These are phyloP conservation scores for Hyaloperonospora arabidopsidis DNA, from an alignment of 352 stramenopile species.

Conservation along the genomic window DNA sequence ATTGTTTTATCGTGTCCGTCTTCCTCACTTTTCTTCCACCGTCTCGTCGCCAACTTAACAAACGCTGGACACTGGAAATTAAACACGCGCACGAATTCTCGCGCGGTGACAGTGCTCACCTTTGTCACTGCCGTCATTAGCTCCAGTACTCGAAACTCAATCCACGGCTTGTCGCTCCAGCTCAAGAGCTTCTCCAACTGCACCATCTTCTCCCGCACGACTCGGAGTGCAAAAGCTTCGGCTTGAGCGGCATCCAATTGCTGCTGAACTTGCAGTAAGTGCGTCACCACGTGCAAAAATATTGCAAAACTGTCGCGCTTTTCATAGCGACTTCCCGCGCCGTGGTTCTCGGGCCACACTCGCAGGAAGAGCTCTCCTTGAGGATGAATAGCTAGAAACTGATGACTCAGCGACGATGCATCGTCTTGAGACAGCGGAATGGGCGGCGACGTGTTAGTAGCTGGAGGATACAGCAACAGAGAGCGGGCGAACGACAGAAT, in stretches of 20 bases:
- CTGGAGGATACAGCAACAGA: conserved; percentile 5
- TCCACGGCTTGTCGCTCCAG: conserved; percentile 80
- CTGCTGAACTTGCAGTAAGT: conserved; percentile 34
- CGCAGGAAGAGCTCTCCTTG: conserved; percentile 51
- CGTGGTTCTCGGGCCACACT: conserved; percentile 54
- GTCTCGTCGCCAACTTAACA: conserved; percentile 43
- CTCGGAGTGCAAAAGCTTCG: conserved; percentile 51
- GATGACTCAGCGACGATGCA: conserved; percentile 9
- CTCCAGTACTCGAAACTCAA: conserved; percentile 65
- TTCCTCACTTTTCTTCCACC: conserved; percentile 45
- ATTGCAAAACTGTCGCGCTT: conserved; percentile 59
- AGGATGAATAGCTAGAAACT: conserved; percentile 50
- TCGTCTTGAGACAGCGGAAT: conserved; percentile 5
- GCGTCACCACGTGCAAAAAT: conserved; percentile 51
- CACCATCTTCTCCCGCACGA: conserved; percentile 62
- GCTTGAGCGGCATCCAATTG: conserved; percentile 27
- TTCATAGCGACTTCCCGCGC: conserved; percentile 46
- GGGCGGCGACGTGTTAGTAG: neutral
- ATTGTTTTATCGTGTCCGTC: conserved; percentile 5
- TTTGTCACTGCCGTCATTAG: conserved; percentile 41
- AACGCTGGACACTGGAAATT: conserved; percentile 68
- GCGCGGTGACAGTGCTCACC: conserved; percentile 34
- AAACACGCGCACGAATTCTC: conserved; percentile 73
- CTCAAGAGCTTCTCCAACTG: conserved; percentile 63
- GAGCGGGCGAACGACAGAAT: conserved; percentile 34